Percentiles rank a stretch among this genome's conserved stretches.
phyloP scores from a whole-genome alignment of 495 filamentous ascomycete species.

The Tricharina praecox region DNA sequence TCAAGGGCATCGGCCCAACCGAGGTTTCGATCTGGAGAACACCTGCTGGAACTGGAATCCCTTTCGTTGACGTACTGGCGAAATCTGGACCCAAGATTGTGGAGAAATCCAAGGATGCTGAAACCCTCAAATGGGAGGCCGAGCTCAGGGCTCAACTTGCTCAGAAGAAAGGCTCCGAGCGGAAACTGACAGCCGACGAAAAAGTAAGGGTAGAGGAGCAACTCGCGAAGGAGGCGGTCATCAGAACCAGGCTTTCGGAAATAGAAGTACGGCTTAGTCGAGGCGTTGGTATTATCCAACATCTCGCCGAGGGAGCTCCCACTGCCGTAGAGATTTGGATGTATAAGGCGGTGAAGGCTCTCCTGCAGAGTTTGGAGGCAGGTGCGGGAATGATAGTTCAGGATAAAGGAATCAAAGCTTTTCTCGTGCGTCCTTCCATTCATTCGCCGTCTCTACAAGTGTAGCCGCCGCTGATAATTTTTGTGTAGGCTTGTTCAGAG shows the following conservation, averaged over 20 bases:
- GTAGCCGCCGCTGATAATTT: not conserved
- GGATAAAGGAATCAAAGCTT: constrained; percentile 59
- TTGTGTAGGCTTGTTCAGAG: constrained; percentile 19
- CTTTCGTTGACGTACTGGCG: constrained; percentile 77
- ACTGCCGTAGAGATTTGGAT: constrained; percentile 77
- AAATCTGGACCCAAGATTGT: constrained; percentile 47
- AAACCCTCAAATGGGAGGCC: constrained; percentile 91
- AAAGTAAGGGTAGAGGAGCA: constrained; percentile 80
- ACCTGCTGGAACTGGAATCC: constrained; percentile 64
- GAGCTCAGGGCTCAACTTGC: constrained; percentile 78
- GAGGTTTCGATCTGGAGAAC: constrained; percentile 86
- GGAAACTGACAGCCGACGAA: constrained; percentile 80
- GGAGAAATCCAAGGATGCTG: constrained; percentile 73
- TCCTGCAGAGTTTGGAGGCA: constrained; percentile 54
- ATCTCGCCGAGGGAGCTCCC: constrained; percentile 68
- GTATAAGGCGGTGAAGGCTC: constrained; percentile 50
- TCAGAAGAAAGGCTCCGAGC: constrained; percentile 76
- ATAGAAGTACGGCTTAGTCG: constrained; percentile 53
- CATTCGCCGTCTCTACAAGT: not conserved
- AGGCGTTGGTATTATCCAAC: constrained; percentile 67
- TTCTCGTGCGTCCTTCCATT: constrained; percentile 41
- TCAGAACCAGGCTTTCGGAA: constrained; percentile 49
- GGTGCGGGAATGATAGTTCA: constrained; percentile 69
- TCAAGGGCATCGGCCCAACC: constrained; percentile 55
- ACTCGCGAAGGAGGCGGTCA: constrained; percentile 64